phyloP scores from a whole-genome alignment of 2,329 filamentous ascomycete genomes.

The Fusarium penzigii region DNA sequence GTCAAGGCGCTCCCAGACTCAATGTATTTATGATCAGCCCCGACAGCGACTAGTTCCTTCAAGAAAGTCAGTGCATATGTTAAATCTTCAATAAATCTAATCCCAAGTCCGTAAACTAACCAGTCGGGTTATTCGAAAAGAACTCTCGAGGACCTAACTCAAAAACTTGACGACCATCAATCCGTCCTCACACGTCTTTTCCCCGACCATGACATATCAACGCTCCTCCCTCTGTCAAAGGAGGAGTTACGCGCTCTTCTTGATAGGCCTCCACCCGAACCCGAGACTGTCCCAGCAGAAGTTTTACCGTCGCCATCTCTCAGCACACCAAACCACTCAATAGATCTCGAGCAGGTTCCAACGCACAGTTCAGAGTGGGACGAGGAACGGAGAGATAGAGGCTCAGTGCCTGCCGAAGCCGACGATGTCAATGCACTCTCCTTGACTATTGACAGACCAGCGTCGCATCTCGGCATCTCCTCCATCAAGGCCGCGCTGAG shows the following conservation, averaged over 20 bases:
- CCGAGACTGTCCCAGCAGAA: neutral
- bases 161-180: conserved; percentile 2
- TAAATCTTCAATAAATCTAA: neutral
- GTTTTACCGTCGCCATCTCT: neutral
- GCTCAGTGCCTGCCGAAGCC: conserved; percentile 1
- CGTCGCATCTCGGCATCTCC: conserved; percentile 69
- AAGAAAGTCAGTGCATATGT: conserved; percentile 1
- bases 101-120: neutral
- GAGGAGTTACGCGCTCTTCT: neutral
- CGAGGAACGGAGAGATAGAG: conserved; percentile 7
- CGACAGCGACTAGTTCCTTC: conserved; percentile 5
- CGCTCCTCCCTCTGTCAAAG: conserved; percentile 3
- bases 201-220: neutral
- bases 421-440: conserved; percentile 55
- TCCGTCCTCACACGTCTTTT: conserved; percentile 1
- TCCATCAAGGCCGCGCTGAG: conserved; percentile 74
- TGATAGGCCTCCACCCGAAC: neutral
- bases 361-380: conserved; percentile 6
- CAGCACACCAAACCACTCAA: neutral
- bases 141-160: neutral
- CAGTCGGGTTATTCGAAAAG: neutral
- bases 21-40: conserved; percentile 5
- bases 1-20: conserved; percentile 2
- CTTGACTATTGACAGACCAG: conserved; percentile 57
- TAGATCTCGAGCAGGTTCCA: conserved; percentile 4